Conservation (phyloP, 1,139 yeast species). For the Suhomyces coccinellae region DNA sequence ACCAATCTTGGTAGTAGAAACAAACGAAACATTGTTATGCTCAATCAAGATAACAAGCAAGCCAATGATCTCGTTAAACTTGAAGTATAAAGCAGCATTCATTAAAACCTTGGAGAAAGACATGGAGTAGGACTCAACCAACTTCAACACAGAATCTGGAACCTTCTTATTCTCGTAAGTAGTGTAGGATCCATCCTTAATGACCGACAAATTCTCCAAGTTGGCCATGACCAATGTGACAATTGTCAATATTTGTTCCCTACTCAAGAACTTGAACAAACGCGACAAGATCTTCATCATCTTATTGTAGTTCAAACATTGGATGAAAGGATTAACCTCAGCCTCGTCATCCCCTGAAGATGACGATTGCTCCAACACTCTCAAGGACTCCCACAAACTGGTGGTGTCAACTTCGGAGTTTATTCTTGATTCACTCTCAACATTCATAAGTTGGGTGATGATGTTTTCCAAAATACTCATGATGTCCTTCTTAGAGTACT, state of each 20-base stretch:
- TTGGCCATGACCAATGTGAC: slow-evolving; percentile 81
- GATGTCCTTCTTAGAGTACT: slow-evolving; percentile 44
- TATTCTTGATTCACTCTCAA: slow-evolving; percentile 83
- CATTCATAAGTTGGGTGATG: slow-evolving; percentile 72
- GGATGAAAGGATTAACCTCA: slow-evolving; percentile 75
- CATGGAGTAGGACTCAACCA: slow-evolving; percentile 77
- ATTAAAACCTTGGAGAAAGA: slow-evolving; percentile 86
- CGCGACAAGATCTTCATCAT: slow-evolving; percentile 89
- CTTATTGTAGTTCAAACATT: slow-evolving; percentile 80
- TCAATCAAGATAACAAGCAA: slow-evolving; percentile 71
- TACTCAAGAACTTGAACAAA: slow-evolving; percentile 75
- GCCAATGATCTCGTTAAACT: slow-evolving; percentile 80
- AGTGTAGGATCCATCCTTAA: slow-evolving; percentile 76
- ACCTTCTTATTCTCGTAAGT: slow-evolving; percentile 54
- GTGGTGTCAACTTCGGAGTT: slow-evolving; percentile 53
- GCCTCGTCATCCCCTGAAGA: slow-evolving; percentile 45
- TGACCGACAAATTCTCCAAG: slow-evolving; percentile 76
- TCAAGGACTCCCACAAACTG: slow-evolving; percentile 77
- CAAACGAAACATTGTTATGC: slow-evolving; percentile 69
- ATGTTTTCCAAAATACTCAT: slow-evolving; percentile 70
- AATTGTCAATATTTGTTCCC: slow-evolving; percentile 77
- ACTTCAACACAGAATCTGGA: slow-evolving; percentile 57
- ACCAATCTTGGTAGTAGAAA: slow-evolving; percentile 83
- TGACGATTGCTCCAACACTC: slow-evolving; percentile 55
- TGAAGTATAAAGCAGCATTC: slow-evolving; percentile 80